Base-by-base conservation (phyloP, 441 rosid genomes). In the Arabidopsis lyrata region DNA sequence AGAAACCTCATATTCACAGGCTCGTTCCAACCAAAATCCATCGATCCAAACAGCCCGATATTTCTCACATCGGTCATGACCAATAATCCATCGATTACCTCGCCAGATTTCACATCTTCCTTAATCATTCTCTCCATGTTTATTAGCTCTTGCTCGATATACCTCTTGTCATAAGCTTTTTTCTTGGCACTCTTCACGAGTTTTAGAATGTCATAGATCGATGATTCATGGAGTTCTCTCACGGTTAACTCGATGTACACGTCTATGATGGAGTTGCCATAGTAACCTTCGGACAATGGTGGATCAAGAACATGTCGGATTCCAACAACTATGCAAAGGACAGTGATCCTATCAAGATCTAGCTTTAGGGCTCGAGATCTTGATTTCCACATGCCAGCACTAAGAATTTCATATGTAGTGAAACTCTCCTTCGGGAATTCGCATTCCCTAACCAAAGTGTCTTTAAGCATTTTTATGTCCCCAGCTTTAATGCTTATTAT, bases 41-140 rank as follows among this genome's bases (percentile, higher is more conserved):
- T 50, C 5, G 76, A 80, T 42, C 74, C 81, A 2, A 71, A 20
- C 4, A 72, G 32, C 1, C 85, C 78, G 18, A 83, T 31, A 50
- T 78, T 84, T 44, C 86, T 85, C 84, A 84, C 78, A 49, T 85
- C 86, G 4, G 84, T 78, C 56, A 83, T 39, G 4, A 79, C 56
- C 64, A 79, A 80, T 35, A 24, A 6, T 31, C 77, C 81, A 1
- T 84, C 86, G 22, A 11, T 39, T 4, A 65, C 77, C 10, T 50
- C 77, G 70, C 77, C 80, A 2, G 77, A 29, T 54, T 50, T 76
- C 0, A 54, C 38, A 13, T 70, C 58, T 0, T 68, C 35, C 38
- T 71, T 73, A n/a, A 66, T 29, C 9, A 72, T 2, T 7, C 56
- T 77, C 77, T 82, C 87, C 31, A 42, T 45, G 7, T 16, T 54